Percentiles rank a stretch among this genome's conserved stretches.
Evolutionary conservation across 1,284 basidiomycete species (phyloP).

Genomic region (Ganoderma boninense): DNA sequence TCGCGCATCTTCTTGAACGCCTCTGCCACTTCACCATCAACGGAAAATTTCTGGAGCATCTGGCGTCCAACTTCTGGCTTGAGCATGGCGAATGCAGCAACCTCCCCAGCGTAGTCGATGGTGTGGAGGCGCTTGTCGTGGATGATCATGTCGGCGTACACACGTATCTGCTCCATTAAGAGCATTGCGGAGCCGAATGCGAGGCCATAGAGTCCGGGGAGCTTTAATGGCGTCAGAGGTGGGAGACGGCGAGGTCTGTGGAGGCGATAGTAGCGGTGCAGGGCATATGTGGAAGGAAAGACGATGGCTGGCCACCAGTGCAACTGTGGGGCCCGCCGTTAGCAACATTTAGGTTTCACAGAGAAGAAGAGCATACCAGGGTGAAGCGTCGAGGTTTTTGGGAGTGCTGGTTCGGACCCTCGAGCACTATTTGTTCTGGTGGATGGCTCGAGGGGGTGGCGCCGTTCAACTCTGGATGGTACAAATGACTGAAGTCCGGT

Average conservation of each 20-base stretch:
- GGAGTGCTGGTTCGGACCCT: not conserved
- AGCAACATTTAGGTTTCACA: no score
- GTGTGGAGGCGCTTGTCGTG: not conserved
- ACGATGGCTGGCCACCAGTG: not conserved
- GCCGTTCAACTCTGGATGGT: no score
- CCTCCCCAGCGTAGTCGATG: not conserved
- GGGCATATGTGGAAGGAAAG: slow-evolving; percentile 6
- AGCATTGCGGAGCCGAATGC: not conserved
- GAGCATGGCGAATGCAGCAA: not conserved
- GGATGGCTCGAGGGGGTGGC: no score
- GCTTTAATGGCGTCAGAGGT: not conserved
- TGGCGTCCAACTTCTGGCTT: not conserved
- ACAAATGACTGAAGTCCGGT: no score
- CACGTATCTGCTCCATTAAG: not conserved
- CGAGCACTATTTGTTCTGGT: not conserved
- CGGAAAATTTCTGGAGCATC: not conserved
- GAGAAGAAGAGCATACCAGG: not conserved
- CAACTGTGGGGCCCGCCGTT: not conserved
- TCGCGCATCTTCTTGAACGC: not conserved
- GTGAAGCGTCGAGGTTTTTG: no score
- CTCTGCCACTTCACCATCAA: not conserved
- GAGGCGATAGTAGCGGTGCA: slow-evolving; percentile 12
- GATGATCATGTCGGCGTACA: not conserved
- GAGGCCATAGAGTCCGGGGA: slow-evolving; percentile 7
- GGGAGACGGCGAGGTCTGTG: slow-evolving; percentile 9